These are phyloP conservation scores for Coniochaeta ligniaria DNA, from an alignment of 2,329 filamentous ascomycete genomes.

Conservation along the genomic window DNA sequence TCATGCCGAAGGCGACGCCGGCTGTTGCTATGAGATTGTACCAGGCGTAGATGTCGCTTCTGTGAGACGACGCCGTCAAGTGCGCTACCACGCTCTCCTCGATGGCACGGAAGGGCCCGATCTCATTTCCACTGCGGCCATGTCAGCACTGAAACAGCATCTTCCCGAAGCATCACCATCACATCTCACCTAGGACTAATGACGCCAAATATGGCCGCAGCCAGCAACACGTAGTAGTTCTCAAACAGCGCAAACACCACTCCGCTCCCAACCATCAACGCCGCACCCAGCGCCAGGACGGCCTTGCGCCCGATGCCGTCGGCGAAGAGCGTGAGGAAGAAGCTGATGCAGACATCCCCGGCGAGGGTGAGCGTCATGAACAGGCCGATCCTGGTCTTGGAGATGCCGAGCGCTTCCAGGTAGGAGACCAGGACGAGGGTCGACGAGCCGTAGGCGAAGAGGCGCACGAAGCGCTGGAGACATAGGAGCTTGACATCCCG, in stretches of 20 bases:
- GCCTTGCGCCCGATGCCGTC: constrained; percentile 48
- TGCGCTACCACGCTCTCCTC: constrained; percentile 56
- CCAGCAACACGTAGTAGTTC: constrained; percentile 51
- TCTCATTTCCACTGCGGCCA: constrained; percentile 49
- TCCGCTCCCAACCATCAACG: constrained; percentile 49
- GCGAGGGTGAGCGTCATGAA: constrained; percentile 60
- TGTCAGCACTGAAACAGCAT: background rate
- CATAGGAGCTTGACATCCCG: constrained; percentile 51
- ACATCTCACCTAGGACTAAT: constrained; percentile 40
- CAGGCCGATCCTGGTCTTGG: constrained; percentile 46
- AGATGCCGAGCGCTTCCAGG: constrained; percentile 40
- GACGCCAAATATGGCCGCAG: constrained; percentile 52
- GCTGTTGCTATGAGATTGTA: constrained; percentile 51
- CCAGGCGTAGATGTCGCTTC: constrained; percentile 56
- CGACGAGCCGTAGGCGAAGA: constrained; percentile 55
- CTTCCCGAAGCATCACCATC: background rate
- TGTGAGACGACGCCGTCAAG: constrained; percentile 34
- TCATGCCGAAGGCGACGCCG: constrained; percentile 53
- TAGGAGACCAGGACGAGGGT: constrained; percentile 52
- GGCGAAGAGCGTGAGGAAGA: constrained; percentile 50
- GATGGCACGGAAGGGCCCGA: constrained; percentile 55
- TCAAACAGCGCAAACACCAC: constrained; percentile 42
- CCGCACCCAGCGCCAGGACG: constrained; percentile 46
- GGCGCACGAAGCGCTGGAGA: constrained; percentile 50
- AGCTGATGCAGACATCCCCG: constrained; percentile 53